phyloP scores from a whole-genome alignment of 2,329 filamentous ascomycete genomes.

The Emmonsiellopsis sp. region DNA sequence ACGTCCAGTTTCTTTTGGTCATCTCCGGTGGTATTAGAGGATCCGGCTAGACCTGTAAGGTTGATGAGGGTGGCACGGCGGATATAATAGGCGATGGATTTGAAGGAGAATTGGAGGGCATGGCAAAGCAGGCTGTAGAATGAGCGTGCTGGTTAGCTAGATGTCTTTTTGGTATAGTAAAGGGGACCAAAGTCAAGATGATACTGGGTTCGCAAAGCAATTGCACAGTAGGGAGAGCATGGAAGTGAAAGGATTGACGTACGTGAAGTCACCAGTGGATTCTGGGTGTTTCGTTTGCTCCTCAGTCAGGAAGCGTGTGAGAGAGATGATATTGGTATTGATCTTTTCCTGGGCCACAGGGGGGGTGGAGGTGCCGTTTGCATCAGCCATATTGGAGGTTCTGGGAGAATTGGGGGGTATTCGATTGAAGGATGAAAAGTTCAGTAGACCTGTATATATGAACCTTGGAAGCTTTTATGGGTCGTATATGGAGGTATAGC shows the following conservation, averaged over 20 bases:
- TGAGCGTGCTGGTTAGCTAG: background rate
- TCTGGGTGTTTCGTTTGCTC: conserved; percentile 89
- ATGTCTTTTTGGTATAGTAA: conserved; percentile 6
- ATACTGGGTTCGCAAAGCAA: background rate
- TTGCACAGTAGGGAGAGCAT: background rate
- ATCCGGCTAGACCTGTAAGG: conserved; percentile 87
- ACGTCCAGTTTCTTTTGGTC: conserved; percentile 99
- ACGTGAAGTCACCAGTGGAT: conserved; percentile 98
- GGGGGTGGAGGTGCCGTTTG: conserved; percentile 40
- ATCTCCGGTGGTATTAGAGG: conserved; percentile 90
- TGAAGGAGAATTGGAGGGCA: conserved; percentile 98
- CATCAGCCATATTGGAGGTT: conserved; percentile 25
- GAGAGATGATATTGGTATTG: conserved; percentile 92
- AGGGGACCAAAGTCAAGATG: background rate
- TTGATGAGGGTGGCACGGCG: conserved; percentile 91
- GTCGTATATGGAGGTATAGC: no score
- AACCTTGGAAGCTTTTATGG: no score
- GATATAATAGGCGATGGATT: conserved; percentile 99
- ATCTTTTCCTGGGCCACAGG: conserved; percentile 62
- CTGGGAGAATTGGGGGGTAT: background rate
- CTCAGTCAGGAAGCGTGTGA: conserved; percentile 92
- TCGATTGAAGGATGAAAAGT: background rate
- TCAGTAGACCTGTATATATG: background rate
- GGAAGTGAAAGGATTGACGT: conserved; percentile 28
- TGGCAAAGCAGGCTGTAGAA: conserved; percentile 75